Percentiles rank a stretch among this genome's conserved stretches.
Conservation (phyloP, 805 yeast species). For the Schizosaccharomyces octosporus region DNA sequence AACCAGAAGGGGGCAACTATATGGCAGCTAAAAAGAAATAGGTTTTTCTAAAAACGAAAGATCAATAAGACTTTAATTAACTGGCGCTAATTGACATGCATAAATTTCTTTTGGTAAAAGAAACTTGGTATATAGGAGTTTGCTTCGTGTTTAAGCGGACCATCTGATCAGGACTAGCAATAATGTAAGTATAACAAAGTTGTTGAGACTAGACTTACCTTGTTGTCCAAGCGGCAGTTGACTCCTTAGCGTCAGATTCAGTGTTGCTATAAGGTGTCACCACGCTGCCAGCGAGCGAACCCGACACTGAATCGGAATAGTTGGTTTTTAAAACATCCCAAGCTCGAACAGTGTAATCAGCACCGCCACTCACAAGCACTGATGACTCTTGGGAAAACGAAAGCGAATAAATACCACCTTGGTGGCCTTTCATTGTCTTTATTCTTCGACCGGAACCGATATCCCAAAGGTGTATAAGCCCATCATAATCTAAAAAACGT, state of each 20-base stretch:
- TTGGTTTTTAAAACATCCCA: conserved; percentile 60
- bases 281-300: neutral
- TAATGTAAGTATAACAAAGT: neutral
- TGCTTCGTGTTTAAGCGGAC: conserved; percentile 44
- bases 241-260: conserved; percentile 15
- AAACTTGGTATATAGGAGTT: conserved; percentile 82
- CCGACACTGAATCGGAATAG: neutral
- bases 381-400: conserved; percentile 72
- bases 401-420: conserved; percentile 61
- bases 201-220: neutral
- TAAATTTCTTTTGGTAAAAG: conserved; percentile 70
- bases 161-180: conserved; percentile 4
- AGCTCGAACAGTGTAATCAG: conserved; percentile 68
- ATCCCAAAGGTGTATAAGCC: conserved; percentile 77
- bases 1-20: no score
- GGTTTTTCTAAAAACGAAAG: neutral
- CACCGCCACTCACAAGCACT: conserved; percentile 72
- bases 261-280: neutral
- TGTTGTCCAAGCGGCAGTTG: conserved; percentile 4
- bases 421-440: conserved; percentile 82
- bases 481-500: conserved; percentile 30
- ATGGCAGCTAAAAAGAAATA: no score
- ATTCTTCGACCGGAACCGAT: conserved; percentile 70
- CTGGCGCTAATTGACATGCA: neutral
- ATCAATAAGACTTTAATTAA: neutral